Percentiles rank a stretch among this genome's conserved stretches.
These are phyloP conservation scores for Umbelopsis sp. DNA, from an alignment of 371 early-diverging fungal species.

Conservation along the genomic window DNA sequence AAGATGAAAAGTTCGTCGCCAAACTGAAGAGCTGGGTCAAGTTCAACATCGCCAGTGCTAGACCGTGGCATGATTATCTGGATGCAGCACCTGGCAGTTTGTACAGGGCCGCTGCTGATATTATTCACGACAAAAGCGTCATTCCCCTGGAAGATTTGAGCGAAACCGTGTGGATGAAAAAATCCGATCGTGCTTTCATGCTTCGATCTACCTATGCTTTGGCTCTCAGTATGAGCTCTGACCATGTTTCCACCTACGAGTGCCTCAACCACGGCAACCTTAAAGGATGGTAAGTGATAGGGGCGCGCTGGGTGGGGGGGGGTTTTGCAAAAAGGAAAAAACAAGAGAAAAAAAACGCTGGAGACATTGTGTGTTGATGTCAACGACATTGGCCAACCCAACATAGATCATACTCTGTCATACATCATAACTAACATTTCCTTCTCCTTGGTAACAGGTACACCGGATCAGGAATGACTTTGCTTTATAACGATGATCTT, in stretches of 20 bases:
- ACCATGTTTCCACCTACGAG: neutral
- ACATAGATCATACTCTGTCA: too few species aligned
- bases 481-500: constrained; percentile 2
- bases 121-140: neutral
- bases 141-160: neutral
- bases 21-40: constrained; percentile 11
- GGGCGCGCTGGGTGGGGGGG: too few species aligned
- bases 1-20: neutral
- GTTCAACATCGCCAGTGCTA: neutral
- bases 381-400: too few species aligned
- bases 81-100: constrained; percentile 5
- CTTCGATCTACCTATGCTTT: neutral
- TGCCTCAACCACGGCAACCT: constrained; percentile 6
- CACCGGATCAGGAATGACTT: constrained; percentile 1
- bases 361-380: too few species aligned
- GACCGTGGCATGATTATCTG: constrained; percentile 6
- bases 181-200: constrained; percentile 4
- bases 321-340: too few species aligned
- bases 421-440: too few species aligned
- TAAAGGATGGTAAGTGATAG: neutral
- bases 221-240: neutral
- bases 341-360: too few species aligned
- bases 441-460: neutral
- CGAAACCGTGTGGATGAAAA: constrained; percentile 5
- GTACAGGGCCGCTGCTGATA: neutral